Conservation (phyloP, 2,329 filamentous ascomycete genomes). For the Claviceps paspali region DNA sequence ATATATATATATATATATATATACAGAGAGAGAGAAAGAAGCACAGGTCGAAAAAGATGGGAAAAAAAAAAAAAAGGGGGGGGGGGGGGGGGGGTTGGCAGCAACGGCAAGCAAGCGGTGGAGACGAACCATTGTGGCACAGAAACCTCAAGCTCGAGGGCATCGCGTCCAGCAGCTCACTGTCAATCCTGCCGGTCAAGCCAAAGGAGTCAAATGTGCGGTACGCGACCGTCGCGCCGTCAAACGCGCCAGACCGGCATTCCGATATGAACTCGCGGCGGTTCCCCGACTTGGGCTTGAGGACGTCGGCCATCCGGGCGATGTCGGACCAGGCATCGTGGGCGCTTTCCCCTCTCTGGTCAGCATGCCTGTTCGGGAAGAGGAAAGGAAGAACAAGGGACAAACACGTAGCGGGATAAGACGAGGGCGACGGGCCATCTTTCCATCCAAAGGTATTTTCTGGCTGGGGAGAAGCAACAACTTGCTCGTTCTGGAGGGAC, state of each 20-base stretch:
- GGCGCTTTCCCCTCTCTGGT: constrained; percentile 44
- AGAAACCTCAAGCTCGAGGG: constrained; percentile 40
- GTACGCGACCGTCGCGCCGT: constrained; percentile 50
- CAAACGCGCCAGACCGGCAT: constrained; percentile 47
- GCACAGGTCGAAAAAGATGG: too few relatives aligned
- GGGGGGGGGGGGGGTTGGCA: too few relatives aligned
- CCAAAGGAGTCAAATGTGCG: constrained; percentile 52
- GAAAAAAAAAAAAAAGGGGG: neutral
- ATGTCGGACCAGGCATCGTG: constrained; percentile 49
- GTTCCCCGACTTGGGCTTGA: constrained; percentile 44
- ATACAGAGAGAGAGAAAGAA: neutral
- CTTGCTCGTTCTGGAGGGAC: too few relatives aligned
- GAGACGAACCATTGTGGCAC: constrained; percentile 43
- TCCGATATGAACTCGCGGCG: constrained; percentile 56
- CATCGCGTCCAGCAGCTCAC: constrained; percentile 46
- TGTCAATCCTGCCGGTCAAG: constrained; percentile 56
- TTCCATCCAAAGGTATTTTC: too few relatives aligned
- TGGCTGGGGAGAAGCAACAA: too few relatives aligned
- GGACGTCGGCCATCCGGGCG: constrained; percentile 45
- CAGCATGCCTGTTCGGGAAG: too few relatives aligned
- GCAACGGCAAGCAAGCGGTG: too few relatives aligned
- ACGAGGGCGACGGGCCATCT: too few relatives aligned
- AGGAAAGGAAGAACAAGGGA: too few relatives aligned
- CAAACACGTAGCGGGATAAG: too few relatives aligned
- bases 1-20: too few relatives aligned